Percentiles rank a stretch among this genome's conserved stretches.
These are phyloP conservation scores for Russula abietina DNA, from an alignment of 768 basidiomycete species.

Conservation along the genomic window DNA sequence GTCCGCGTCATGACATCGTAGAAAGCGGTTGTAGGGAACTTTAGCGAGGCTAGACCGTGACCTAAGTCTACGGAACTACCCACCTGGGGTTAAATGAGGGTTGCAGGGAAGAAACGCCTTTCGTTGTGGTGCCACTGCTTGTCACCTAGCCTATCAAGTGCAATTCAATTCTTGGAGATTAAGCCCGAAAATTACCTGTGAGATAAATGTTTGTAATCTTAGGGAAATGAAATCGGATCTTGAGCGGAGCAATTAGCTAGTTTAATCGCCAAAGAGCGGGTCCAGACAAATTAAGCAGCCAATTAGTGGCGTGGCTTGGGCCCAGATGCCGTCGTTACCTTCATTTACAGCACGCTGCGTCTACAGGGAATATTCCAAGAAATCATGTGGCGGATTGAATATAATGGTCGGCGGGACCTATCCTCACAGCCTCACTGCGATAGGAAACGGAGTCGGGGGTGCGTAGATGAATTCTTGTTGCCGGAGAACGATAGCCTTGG, in stretches of 20 bases:
- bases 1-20: constrained; percentile 28
- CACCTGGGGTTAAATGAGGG: neutral
- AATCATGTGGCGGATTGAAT: constrained; percentile 9
- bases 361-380: constrained; percentile 10
- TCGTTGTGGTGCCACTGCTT: neutral
- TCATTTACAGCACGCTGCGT: neutral
- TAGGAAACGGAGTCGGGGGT: neutral
- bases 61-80: neutral
- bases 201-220: neutral
- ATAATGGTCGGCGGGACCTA: neutral
- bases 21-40: neutral
- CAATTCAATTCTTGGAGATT: neutral
- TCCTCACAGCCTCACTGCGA: constrained; percentile 7
- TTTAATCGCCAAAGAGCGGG: constrained; percentile 6
- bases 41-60: neutral
- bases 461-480: neutral
- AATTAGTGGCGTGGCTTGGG: constrained; percentile 16
- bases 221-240: neutral
- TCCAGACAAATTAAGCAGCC: constrained; percentile 1
- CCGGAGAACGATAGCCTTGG: neutral
- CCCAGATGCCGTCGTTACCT: neutral
- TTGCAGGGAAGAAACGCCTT: neutral
- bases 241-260: neutral
- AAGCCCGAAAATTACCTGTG: neutral
- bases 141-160: neutral